These are phyloP conservation scores for Sporothrix curviconia DNA, from an alignment of 2,329 filamentous ascomycete species.

Conservation along the genomic window DNA sequence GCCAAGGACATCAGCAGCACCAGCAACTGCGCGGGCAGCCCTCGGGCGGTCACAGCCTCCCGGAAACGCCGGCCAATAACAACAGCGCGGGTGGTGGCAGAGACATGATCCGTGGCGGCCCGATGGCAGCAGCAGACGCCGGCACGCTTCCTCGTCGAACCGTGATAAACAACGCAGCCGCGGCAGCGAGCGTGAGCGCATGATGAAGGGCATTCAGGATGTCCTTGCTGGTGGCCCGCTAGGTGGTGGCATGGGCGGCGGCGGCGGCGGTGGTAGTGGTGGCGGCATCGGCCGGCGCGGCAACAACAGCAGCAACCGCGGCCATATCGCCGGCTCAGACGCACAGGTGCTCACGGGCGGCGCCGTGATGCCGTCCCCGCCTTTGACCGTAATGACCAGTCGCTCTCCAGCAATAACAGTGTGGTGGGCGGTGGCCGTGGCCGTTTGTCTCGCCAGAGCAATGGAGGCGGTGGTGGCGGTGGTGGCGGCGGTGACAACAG, in stretches of 20 bases:
- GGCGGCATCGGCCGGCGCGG: slow-evolving; percentile 27
- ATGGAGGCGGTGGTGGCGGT: background rate
- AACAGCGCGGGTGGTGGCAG: background rate
- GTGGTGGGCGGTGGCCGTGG: background rate
- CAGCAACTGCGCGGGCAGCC: background rate
- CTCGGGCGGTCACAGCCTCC: background rate
- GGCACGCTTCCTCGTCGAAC: background rate
- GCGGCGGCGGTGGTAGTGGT: too few species aligned
- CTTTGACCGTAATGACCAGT: slow-evolving; percentile 43
- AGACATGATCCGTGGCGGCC: slow-evolving; percentile 22
- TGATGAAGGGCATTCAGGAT: slow-evolving; percentile 50
- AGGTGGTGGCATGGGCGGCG: slow-evolving; percentile 16
- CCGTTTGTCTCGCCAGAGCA: background rate
- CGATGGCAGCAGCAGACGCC: background rate
- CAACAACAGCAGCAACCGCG: slow-evolving; percentile 30
- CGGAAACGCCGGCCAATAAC: slow-evolving; percentile 9
- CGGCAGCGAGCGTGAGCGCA: slow-evolving; percentile 35
- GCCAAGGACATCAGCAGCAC: background rate
- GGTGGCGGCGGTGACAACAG: background rate
- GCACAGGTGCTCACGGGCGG: slow-evolving; percentile 50
- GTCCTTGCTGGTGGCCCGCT: slow-evolving; percentile 32
- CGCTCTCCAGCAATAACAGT: slow-evolving; percentile 14
- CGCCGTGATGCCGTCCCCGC: slow-evolving; percentile 42
- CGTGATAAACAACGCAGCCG: slow-evolving; percentile 33
- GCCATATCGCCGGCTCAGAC: slow-evolving; percentile 46